These are phyloP conservation scores for Aspergillus floridensis DNA, from an alignment of 2,329 filamentous ascomycete genomes.

Conservation along the genomic window DNA sequence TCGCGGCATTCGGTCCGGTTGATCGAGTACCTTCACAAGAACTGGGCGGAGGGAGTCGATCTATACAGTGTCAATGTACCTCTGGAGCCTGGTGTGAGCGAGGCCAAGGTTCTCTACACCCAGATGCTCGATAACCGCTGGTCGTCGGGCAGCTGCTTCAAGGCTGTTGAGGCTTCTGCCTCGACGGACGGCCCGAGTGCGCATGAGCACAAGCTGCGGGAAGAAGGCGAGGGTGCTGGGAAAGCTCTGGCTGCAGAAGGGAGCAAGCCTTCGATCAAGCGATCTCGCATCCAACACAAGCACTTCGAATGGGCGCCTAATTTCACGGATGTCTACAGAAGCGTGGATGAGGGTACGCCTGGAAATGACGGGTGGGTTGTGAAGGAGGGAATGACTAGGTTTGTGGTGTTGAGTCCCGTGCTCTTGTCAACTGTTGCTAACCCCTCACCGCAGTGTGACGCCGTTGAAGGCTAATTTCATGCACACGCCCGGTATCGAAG, in stretches of 20 bases:
- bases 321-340: slow-evolving; percentile 82
- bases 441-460: slow-evolving; percentile 63
- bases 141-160: slow-evolving; percentile 79
- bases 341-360: slow-evolving; percentile 73
- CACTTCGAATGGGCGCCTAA: slow-evolving; percentile 94
- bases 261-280: slow-evolving; percentile 25
- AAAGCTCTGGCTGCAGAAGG: slow-evolving; percentile 25
- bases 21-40: slow-evolving; percentile 72
- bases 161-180: slow-evolving; percentile 66
- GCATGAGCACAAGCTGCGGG: slow-evolving; percentile 71
- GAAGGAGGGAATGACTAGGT: slow-evolving; percentile 83
- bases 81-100: slow-evolving; percentile 70
- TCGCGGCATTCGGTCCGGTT: slow-evolving; percentile 71
- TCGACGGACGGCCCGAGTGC: slow-evolving; percentile 60
- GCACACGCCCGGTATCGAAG: slow-evolving; percentile 64
- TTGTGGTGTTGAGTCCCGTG: slow-evolving; percentile 16
- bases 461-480: slow-evolving; percentile 91
- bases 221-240: slow-evolving; percentile 53
- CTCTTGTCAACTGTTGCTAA: slow-evolving; percentile 9
- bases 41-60: slow-evolving; percentile 73
- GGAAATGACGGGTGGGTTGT: slow-evolving; percentile 95
- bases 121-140: slow-evolving; percentile 88
- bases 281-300: slow-evolving; percentile 65
- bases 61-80: slow-evolving; percentile 93
- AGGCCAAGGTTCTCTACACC: slow-evolving; percentile 74